Base-by-base conservation (phyloP, 2,329 filamentous ascomycete genomes). In the Lojkania enalia region DNA sequence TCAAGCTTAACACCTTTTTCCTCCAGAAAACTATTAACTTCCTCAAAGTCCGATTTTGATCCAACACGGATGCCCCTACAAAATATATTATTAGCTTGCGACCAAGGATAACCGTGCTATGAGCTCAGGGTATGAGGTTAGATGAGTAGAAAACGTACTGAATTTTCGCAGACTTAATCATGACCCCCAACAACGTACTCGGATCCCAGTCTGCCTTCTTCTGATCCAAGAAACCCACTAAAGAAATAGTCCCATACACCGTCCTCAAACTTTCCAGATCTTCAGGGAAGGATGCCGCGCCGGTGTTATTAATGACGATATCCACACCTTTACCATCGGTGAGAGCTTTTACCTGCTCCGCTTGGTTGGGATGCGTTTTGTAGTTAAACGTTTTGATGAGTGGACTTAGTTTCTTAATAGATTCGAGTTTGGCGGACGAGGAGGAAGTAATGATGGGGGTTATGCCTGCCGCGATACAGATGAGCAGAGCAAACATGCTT, bases 361-460 rank as follows among this genome's bases (percentile, higher is more conserved):
- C 77, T 78, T 81, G 83, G 33, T 80, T 75, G 0, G 75, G 57
- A 13, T 74, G 70, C 0, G 63, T 73, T 42, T 76, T 79, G 63
- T 86, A 86, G 64, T 86, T 85, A 58, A 86, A 72, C 6, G 78
- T 69, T 42, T 42, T 11, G 13, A 64, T 38, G 2, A 31, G 16
- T 1, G 54, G 50, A 13, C 45, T 48, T 5, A 62, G 19, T n/a
- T 51, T 48, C 23, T 80, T 72, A n/a, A 85, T 66, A 6, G 66
- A 69, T 19, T 74, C 63, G 0, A 74, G 72, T 58, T 84, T 84
- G 1, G 69, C 66, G 5, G 78, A 71, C 0, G 76, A 79, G 0
- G 77, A 82, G 0, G 81, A 84, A 0, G 81, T 85, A 1, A 83
- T 77, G 37, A 86, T 80, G 1, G 84, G 58, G 4, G 20, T 42